Percentiles rank a stretch among this genome's conserved stretches.
Evolutionary conservation across 805 yeast species (phyloP).

Genomic region (Ascoidea asiatica): DNA sequence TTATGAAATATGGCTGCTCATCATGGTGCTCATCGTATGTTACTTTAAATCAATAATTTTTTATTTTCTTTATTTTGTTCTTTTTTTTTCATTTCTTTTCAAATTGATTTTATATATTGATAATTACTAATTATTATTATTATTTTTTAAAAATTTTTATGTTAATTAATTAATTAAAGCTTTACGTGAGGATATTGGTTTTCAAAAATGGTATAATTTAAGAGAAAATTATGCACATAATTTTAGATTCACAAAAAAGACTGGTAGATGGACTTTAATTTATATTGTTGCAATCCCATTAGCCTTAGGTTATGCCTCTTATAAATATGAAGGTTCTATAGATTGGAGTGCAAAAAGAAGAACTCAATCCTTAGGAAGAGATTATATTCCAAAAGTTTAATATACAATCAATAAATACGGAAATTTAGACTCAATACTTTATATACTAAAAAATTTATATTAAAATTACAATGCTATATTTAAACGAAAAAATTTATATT

Average conservation of each 20-base stretch:
- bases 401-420: neutral
- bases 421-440: neutral
- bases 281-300: constrained; percentile 18
- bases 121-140: no score
- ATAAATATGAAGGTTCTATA: constrained; percentile 15
- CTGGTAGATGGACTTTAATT: constrained; percentile 7
- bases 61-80: neutral
- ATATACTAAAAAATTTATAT: neutral
- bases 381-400: constrained; percentile 8
- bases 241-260: constrained; percentile 9
- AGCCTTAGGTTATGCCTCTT: constrained; percentile 19
- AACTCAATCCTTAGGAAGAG: constrained; percentile 6
- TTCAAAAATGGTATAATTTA: constrained; percentile 8
- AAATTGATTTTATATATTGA: no score
- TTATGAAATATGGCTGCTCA: no score
- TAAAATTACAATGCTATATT: neutral
- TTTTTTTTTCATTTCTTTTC: no score
- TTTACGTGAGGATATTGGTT: constrained; percentile 8
- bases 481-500: neutral
- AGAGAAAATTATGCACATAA: constrained; percentile 11
- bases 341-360: constrained; percentile 5
- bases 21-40: neutral
- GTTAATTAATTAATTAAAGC: constrained; percentile 4
- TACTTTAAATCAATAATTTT: neutral
- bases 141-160: no score